These are phyloP conservation scores for Apium graveolens DNA, from an alignment of 129 eudicot species.

Conservation along the genomic window DNA sequence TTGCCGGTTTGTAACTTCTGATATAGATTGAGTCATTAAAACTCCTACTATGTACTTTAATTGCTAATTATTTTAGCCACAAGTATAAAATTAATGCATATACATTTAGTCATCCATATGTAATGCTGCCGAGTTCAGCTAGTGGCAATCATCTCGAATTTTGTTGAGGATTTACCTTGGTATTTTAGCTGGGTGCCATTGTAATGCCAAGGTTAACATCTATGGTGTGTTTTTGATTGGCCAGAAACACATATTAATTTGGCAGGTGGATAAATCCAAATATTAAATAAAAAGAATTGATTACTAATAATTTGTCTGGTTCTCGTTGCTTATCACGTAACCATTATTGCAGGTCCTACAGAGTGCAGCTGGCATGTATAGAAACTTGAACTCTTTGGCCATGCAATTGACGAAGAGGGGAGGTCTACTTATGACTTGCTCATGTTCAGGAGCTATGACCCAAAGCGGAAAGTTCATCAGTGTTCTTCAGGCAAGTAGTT, in stretches of 20 bases:
- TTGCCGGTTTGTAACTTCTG: not conserved
- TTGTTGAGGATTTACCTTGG: not conserved
- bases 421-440: conserved; percentile 60
- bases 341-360: conserved; percentile 58
- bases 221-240: not conserved
- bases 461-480: conserved; percentile 79
- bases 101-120: not conserved
- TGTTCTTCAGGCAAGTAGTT: conserved; percentile 59
- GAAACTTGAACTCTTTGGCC: conserved; percentile 81
- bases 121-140: not conserved
- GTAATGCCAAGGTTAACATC: not conserved
- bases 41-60: not conserved
- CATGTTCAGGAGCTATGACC: conserved; percentile 98
- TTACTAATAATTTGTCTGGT: not conserved
- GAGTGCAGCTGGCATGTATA: conserved; percentile 91
- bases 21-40: not conserved
- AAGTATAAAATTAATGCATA: not conserved
- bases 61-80: not conserved
- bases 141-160: conserved; percentile 7
- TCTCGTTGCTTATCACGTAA: conserved; percentile 8
- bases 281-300: not conserved
- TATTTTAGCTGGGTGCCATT: not conserved
- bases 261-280: not conserved
- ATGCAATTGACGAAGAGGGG: conserved; percentile 75
- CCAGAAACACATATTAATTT: too few species aligned